These are phyloP conservation scores for Leishmania tarentolae DNA, from an alignment of 208 protist species.

Conservation along the genomic window DNA sequence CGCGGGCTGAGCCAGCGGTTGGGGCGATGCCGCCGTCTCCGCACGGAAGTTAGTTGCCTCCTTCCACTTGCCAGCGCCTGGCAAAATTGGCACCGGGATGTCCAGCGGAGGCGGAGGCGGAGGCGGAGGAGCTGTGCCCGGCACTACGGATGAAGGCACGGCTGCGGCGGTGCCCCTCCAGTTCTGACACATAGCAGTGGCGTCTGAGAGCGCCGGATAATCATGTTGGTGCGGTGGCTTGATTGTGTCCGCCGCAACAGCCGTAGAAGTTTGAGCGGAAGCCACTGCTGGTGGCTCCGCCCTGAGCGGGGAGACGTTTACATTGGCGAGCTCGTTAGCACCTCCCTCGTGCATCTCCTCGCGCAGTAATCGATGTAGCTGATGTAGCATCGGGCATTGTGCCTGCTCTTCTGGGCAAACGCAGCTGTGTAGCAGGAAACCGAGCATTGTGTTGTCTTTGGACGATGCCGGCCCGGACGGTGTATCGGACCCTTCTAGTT, in stretches of 20 bases:
- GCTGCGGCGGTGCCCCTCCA: background rate
- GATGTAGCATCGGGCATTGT: conserved; percentile 21
- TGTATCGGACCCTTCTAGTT: background rate
- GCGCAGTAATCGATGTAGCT: conserved; percentile 17
- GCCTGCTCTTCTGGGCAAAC: conserved; percentile 9
- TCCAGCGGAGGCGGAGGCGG: background rate
- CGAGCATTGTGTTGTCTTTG: conserved; percentile 10
- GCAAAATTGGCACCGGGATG: conserved; percentile 39
- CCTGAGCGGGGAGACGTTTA: background rate
- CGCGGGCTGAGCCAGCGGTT: background rate
- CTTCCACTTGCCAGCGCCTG: conserved; percentile 32
- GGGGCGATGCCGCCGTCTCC: background rate
- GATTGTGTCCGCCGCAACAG: background rate
- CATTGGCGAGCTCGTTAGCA: background rate
- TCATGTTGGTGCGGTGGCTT: background rate
- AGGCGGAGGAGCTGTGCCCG: background rate
- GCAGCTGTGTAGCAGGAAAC: conserved; percentile 24
- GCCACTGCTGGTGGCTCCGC: background rate
- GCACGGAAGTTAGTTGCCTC: conserved; percentile 18
- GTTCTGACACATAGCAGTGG: background rate
- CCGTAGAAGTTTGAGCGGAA: background rate
- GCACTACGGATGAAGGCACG: background rate
- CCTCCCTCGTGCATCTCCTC: background rate
- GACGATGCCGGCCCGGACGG: background rate
- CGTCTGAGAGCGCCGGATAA: background rate